Conservation (phyloP, 495 filamentous ascomycete genomes). For the Penicillium dipodomyicola region DNA sequence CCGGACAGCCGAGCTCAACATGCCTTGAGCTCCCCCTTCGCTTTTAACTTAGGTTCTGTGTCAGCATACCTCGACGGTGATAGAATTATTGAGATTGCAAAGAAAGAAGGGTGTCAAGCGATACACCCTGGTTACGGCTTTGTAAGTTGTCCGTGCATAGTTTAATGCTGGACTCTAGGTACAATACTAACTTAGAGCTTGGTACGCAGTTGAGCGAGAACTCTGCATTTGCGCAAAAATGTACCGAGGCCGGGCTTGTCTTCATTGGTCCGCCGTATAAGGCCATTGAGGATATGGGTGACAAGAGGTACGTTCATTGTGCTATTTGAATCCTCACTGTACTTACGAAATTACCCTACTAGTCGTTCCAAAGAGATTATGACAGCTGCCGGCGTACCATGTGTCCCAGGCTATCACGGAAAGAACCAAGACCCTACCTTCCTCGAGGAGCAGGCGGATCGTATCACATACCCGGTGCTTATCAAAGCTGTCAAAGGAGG, state of each 20-base stretch:
- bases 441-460: conserved; percentile 69
- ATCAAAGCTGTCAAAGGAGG: conserved; percentile 97
- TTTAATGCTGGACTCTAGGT: no score
- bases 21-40: conserved; percentile 76
- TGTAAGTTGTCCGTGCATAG: conserved; percentile 43
- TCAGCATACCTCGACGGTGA: conserved; percentile 90
- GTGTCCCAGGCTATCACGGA: conserved; percentile 95
- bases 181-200: background rate
- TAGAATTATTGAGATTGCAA: conserved; percentile 83
- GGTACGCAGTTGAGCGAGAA: conserved; percentile 72
- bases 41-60: conserved; percentile 76
- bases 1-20: conserved; percentile 86
- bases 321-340: background rate
- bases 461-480: conserved; percentile 87
- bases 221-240: conserved; percentile 81
- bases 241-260: conserved; percentile 83
- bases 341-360: conserved; percentile 1
- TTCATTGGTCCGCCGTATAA: conserved; percentile 93
- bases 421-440: conserved; percentile 71
- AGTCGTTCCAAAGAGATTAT: conserved; percentile 91
- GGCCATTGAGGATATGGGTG: conserved; percentile 96
- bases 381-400: conserved; percentile 87
- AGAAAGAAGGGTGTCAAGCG: conserved; percentile 77
- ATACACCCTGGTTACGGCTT: conserved; percentile 98
- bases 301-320: conserved; percentile 65